phyloP scores from a whole-genome alignment of 257 asterid species.

The Parsonsia alboflavescens region DNA sequence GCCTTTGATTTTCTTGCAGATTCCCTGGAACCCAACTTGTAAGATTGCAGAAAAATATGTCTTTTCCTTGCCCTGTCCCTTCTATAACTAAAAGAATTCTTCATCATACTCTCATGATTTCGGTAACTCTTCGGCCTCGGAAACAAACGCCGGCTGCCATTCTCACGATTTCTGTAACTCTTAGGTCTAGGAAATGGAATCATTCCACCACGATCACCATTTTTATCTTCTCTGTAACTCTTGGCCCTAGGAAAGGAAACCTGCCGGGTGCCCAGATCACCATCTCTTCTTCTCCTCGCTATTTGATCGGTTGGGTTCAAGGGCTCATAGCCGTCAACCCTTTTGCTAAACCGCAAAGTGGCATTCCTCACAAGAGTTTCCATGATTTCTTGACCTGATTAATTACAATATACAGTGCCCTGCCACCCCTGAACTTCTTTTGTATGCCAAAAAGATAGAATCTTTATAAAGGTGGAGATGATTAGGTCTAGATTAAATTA shows the following conservation, averaged over 20 bases:
- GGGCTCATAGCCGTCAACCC: conserved; percentile 7
- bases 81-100: background rate
- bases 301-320: background rate
- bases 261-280: background rate
- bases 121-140: conserved; percentile 5
- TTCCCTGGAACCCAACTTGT: background rate
- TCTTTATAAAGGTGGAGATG: background rate
- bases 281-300: background rate
- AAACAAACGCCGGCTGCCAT: background rate
- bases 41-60: conserved; percentile 5
- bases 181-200: background rate
- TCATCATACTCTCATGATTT: background rate
- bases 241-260: background rate
- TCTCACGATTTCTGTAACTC: background rate
- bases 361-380: conserved; percentile 30
- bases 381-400: conserved; percentile 6
- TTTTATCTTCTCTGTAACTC: background rate
- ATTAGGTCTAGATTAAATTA: background rate
- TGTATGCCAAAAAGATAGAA: background rate
- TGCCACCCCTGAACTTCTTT: background rate
- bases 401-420: background rate
- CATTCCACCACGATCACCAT: background rate
- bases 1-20: conserved; percentile 3
- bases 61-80: conserved; percentile 6
- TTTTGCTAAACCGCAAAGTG: conserved; percentile 26